A percentile compares a stretch with the other conserved stretches of the same genome.
Conservation (phyloP, 2,329 filamentous ascomycete species). For the Penicillium sp. region DNA sequence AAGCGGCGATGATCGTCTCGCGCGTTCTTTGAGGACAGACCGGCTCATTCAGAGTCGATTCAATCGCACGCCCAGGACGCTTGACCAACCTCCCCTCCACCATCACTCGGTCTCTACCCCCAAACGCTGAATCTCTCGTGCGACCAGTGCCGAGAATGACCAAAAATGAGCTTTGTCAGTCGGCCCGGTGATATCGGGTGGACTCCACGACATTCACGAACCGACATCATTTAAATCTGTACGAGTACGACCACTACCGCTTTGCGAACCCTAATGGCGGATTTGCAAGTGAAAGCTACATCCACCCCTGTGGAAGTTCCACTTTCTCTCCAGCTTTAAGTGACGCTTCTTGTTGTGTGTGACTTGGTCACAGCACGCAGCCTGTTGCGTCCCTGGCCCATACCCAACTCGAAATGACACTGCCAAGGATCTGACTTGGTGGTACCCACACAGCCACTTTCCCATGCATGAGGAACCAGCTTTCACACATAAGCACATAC, state of each 20-base stretch:
- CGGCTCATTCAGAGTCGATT: neutral
- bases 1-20: conserved; percentile 42
- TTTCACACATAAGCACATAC: too few species aligned
- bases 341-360: too few species aligned
- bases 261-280: too few species aligned
- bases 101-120: neutral
- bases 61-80: neutral
- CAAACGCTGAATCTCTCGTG: neutral
- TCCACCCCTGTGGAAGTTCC: too few species aligned
- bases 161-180: neutral
- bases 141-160: neutral
- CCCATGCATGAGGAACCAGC: too few species aligned
- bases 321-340: too few species aligned
- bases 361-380: too few species aligned
- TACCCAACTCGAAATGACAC: too few species aligned
- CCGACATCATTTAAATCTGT: neutral
- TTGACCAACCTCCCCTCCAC: neutral
- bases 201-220: neutral
- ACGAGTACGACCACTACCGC: neutral
- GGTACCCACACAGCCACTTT: too few species aligned
- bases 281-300: too few species aligned
- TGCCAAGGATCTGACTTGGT: too few species aligned
- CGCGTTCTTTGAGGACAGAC: neutral
- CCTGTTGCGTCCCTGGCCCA: too few species aligned
- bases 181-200: neutral